Base-by-base conservation (phyloP, 2,329 filamentous ascomycete genomes). In the Monilinia vaccinii-corymbosi region DNA sequence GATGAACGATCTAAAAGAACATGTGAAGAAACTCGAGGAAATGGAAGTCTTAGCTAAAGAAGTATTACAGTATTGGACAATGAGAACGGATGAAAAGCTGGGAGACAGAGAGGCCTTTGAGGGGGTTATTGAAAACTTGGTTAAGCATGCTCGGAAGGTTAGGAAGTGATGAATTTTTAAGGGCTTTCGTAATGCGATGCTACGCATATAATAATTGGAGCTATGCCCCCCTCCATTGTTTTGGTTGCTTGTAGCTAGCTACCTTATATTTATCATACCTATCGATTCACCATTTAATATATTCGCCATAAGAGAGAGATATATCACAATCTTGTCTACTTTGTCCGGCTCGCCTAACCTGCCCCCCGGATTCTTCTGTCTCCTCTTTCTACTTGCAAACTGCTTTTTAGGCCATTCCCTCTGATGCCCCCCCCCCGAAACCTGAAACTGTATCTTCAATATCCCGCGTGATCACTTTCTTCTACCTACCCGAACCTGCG, bases 71-170 rank as follows among this genome's bases (percentile, higher is more conserved):
- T 96, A 93, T 72, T 97, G 93, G 93, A 81, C 89, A 67, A 89
- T 89, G 76, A 79, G 86, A 68, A 87, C 88, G 57, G 92, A 96
- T 71, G 91, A 91, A 67, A 90, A 93, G 68, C 77, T 96, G 65
- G 89, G 89, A 45, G 93, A 97, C 71, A 87, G 94, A 67, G 93
- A 97, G 72, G 90, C 91, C 3, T 94, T 97, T 72, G 93, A 97
- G 72, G 91, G 91, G 0, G 93, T 97, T 18, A 97, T 97, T 79
- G 93, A 96, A 75, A 97, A 96, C 73, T 74, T 97, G 65, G 93
- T 97, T 47, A 94, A 91, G 73, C 91, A 96, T 76, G 91, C 91
- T 53, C 81, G 91, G 72, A 90, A 92, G 75, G 85, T 91, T 60
- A 82, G 91, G 71, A 94, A 92, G 75, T 90, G 76, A 59, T 46